Conservation (phyloP, 805 yeast species). For the Metschnikowia lachancei region DNA sequence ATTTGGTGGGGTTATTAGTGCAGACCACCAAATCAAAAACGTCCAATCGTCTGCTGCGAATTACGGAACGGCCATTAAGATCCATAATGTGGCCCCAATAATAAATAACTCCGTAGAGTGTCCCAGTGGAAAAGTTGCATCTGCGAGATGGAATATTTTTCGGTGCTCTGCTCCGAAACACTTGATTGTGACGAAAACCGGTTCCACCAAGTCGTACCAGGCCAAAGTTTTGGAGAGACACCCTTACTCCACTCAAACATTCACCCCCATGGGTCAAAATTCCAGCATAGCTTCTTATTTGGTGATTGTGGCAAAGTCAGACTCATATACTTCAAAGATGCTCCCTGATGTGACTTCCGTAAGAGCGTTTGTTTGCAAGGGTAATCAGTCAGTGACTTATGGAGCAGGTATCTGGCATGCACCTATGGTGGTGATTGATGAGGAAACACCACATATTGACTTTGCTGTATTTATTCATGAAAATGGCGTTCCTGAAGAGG, state of each 20-base stretch:
- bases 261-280: conserved; percentile 80
- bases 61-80: conserved; percentile 89
- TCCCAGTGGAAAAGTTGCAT: conserved; percentile 47
- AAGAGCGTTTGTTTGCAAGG: conserved; percentile 70
- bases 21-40: conserved; percentile 63
- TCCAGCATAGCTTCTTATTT: conserved; percentile 54
- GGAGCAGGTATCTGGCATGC: conserved; percentile 92
- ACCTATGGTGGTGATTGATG: conserved; percentile 85
- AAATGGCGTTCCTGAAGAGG: conserved; percentile 73
- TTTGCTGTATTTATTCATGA: conserved; percentile 89
- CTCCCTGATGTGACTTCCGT: conserved; percentile 62
- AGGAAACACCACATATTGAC: conserved; percentile 51
- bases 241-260: conserved; percentile 85
- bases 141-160: conserved; percentile 79
- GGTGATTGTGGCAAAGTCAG: conserved; percentile 73
- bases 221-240: conserved; percentile 84
- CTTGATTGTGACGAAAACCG: conserved; percentile 33
- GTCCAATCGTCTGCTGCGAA: conserved; percentile 58
- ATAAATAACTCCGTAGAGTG: conserved; percentile 48
- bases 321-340: conserved; percentile 29
- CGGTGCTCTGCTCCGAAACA: conserved; percentile 77
- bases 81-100: conserved; percentile 70
- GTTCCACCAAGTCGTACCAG: conserved; percentile 32
- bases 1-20: conserved; percentile 77
- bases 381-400: conserved; percentile 87